Evolutionary conservation across 2,329 filamentous ascomycete genomes (phyloP).

Genomic region (Phyllosticta citriasiana): DNA sequence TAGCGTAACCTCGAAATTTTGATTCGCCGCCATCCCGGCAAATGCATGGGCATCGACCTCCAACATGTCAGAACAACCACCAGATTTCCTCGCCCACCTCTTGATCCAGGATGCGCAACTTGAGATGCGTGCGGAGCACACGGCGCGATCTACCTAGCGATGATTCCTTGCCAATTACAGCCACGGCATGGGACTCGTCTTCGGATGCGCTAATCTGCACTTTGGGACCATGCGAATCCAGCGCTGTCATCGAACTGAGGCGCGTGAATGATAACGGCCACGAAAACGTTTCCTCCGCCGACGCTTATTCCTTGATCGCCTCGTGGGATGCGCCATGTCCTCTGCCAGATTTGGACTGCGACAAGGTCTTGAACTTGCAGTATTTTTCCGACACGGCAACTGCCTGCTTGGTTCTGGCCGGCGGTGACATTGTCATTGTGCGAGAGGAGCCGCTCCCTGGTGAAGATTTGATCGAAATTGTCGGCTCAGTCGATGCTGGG

Average conservation of each 20-base stretch:
- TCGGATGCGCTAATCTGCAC: conserved; percentile 71
- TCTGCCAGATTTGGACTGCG: conserved; percentile 61
- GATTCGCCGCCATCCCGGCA: conserved; percentile 6
- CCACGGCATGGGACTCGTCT: conserved; percentile 76
- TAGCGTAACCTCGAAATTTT: conserved; percentile 12
- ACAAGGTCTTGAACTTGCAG: conserved; percentile 69
- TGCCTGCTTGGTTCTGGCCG: conserved; percentile 74
- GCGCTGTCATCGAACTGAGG: conserved; percentile 63
- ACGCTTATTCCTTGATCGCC: conserved; percentile 46
- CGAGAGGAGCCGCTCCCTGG: conserved; percentile 57
- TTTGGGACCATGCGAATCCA: conserved; percentile 66
- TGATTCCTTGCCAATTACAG: conserved; percentile 52
- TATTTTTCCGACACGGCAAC: conserved; percentile 73
- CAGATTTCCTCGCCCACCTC: neutral
- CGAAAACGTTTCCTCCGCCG: conserved; percentile 16
- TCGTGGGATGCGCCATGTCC: conserved; percentile 85
- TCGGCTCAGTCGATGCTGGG: conserved; percentile 86
- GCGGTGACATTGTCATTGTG: conserved; percentile 82
- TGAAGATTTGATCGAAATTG: conserved; percentile 81
- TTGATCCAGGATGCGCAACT: conserved; percentile 66
- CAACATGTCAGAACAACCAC: conserved; percentile 12
- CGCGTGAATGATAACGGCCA: conserved; percentile 35
- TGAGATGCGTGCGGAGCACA: conserved; percentile 65
- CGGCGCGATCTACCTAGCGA: conserved; percentile 48
- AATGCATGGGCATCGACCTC: neutral